These are phyloP conservation scores for Aegilops umbellulata DNA, from an alignment of 176 grass and related monocot genomes.

Conservation along the genomic window DNA sequence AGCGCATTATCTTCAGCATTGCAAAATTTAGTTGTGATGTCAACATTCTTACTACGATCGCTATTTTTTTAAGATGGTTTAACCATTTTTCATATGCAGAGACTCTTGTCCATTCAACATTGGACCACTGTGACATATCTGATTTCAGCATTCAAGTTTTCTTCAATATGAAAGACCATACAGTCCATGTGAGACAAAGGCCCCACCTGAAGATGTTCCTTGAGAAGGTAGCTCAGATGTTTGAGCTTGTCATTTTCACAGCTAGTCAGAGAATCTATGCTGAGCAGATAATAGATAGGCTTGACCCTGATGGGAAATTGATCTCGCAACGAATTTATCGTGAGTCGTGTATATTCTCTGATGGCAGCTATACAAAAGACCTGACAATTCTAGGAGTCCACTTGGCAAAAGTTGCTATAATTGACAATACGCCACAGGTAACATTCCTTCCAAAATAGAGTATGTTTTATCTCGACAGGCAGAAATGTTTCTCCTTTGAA, in stretches of 20 bases:
- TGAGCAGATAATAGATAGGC: constrained; percentile 78
- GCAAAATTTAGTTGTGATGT: constrained; percentile 6
- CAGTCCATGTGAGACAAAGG: constrained; percentile 83
- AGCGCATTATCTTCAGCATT: neutral
- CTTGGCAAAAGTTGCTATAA: constrained; percentile 83
- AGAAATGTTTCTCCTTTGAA: neutral
- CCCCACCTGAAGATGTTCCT: constrained; percentile 89
- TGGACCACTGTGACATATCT: constrained; percentile 61
- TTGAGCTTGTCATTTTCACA: constrained; percentile 96
- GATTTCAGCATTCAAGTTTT: constrained; percentile 87
- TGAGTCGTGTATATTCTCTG: constrained; percentile 89
- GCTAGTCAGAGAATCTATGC: constrained; percentile 96
- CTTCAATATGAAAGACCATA: constrained; percentile 89
- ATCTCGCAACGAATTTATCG: constrained; percentile 80
- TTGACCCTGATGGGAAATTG: constrained; percentile 81
- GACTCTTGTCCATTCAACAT: constrained; percentile 93
- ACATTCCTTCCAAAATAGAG: neutral
- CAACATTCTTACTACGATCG: neutral
- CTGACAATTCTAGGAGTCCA: constrained; percentile 77
- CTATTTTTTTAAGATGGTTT: constrained; percentile 20
- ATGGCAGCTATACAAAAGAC: constrained; percentile 93
- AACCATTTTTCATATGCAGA: constrained; percentile 58
- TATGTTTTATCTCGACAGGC: neutral
- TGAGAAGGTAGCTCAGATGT: constrained; percentile 76
- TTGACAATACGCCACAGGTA: constrained; percentile 99